phyloP scores from a whole-genome alignment of 352 stramenopile genomes.

The Globisporangium ultimum region DNA sequence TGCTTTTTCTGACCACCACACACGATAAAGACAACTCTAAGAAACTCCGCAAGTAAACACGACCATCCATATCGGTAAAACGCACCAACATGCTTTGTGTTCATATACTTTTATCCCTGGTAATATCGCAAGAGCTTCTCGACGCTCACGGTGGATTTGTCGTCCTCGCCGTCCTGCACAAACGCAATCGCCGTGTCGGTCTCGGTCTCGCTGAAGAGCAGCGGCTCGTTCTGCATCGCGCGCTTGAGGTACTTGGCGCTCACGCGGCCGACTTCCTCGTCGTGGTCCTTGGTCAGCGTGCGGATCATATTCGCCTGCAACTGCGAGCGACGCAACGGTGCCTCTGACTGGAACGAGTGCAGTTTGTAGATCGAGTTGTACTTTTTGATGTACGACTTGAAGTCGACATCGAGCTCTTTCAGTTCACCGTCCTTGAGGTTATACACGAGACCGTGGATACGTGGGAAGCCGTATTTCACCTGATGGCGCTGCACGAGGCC shows the following conservation, averaged over 20 bases:
- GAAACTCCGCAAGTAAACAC: not conserved
- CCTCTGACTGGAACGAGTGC: constrained; percentile 61
- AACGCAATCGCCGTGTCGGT: constrained; percentile 51
- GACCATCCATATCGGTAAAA: not conserved
- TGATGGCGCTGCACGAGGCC: constrained; percentile 84
- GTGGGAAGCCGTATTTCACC: constrained; percentile 85
- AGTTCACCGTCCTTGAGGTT: constrained; percentile 76
- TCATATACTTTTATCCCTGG: not conserved
- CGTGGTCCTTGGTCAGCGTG: constrained; percentile 55
- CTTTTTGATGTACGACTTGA: constrained; percentile 73
- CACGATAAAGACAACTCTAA: not conserved
- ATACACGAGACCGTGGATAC: constrained; percentile 88
- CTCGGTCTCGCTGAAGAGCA: constrained; percentile 77
- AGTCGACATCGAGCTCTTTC: constrained; percentile 86
- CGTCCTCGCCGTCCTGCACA: constrained; percentile 28
- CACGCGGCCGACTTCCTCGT: constrained; percentile 48
- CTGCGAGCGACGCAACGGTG: constrained; percentile 48
- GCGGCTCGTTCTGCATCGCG: constrained; percentile 68
- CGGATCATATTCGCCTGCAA: constrained; percentile 76
- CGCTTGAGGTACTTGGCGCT: constrained; percentile 59
- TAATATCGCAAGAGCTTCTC: not conserved
- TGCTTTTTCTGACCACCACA: not conserved
- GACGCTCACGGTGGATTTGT: not conserved
- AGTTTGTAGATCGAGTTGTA: constrained; percentile 84
- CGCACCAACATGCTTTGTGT: not conserved